Conservation (phyloP, 1,139 yeast genomes). For the Yamadazyma triangularis region DNA sequence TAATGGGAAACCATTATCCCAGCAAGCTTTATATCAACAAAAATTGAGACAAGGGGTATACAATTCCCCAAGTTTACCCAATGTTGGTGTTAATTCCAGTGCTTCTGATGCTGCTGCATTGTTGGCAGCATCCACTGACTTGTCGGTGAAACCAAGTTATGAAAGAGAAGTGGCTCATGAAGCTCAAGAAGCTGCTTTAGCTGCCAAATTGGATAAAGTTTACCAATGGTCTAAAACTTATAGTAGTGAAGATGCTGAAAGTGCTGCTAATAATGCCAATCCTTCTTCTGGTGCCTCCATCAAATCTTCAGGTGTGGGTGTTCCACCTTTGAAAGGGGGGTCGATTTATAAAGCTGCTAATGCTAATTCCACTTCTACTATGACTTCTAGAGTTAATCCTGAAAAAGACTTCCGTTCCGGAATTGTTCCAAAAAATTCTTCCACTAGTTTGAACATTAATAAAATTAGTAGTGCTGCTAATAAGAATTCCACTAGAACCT, state of each 20-base stretch:
- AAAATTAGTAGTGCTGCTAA: conserved; percentile 42
- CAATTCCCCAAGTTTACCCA: conserved; percentile 62
- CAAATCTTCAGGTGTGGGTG: conserved; percentile 24
- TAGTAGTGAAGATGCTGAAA: conserved; percentile 42
- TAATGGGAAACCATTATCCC: conserved; percentile 65
- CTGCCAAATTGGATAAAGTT: conserved; percentile 43
- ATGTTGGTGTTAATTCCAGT: conserved; percentile 64
- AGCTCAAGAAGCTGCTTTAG: conserved; percentile 62
- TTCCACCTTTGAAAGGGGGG: conserved; percentile 32
- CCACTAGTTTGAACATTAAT: conserved; percentile 32
- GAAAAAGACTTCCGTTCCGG: conserved; percentile 43
- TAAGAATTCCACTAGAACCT: conserved; percentile 36
- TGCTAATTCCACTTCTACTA: conserved; percentile 37
- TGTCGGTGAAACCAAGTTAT: conserved; percentile 57
- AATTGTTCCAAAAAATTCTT: conserved; percentile 27
- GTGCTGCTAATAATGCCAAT: conserved; percentile 30
- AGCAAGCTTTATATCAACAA: conserved; percentile 74
- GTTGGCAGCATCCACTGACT: conserved; percentile 63
- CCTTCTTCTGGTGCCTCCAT: conserved; percentile 32
- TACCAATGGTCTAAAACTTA: conserved; percentile 42
- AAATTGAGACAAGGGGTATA: conserved; percentile 72
- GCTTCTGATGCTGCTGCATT: conserved; percentile 79
- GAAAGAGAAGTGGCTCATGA: conserved; percentile 60
- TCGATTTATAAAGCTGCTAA: conserved; percentile 41
- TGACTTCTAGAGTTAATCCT: conserved; percentile 49